phyloP scores from a whole-genome alignment of 148 eudicot genomes.

The Heliamphora exappendiculata region DNA sequence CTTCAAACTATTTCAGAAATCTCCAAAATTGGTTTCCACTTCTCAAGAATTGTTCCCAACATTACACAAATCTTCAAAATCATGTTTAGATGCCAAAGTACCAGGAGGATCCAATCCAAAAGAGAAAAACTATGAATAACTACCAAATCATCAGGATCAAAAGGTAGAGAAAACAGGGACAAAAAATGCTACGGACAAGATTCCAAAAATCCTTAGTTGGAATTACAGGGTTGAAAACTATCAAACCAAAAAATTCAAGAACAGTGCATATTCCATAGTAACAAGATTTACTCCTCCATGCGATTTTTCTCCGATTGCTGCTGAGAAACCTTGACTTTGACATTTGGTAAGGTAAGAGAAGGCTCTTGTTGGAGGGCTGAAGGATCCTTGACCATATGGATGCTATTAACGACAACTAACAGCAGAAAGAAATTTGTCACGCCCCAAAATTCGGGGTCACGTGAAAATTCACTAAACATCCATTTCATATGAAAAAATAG shows the following conservation, averaged over 20 bases:
- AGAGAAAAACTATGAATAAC: neutral
- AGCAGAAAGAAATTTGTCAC: constrained; percentile 7
- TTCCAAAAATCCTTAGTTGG: neutral
- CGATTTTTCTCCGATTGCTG: constrained; percentile 34
- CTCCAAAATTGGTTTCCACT: too few relatives aligned
- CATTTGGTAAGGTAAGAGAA: constrained; percentile 45
- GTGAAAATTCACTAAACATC: too few relatives aligned
- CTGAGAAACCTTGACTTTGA: constrained; percentile 45
- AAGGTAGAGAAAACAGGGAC: neutral
- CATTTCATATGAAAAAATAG: too few relatives aligned
- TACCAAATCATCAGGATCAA: neutral
- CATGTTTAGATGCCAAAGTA: neutral
- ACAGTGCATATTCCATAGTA: neutral
- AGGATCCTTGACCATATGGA: constrained; percentile 56
- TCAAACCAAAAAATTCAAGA: neutral
- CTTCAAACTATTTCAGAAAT: too few relatives aligned
- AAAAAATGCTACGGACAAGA: neutral
- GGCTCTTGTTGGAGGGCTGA: constrained; percentile 25
- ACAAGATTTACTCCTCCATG: constrained; percentile 68
- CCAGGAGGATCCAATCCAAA: neutral
- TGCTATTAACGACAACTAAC: constrained; percentile 3
- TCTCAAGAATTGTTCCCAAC: too few relatives aligned
- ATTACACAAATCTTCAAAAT: neutral
- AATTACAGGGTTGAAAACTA: neutral
- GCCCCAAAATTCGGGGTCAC: too few relatives aligned